A percentile compares a stretch with the other conserved stretches of the same genome.
Evolutionary conservation across 768 basidiomycete genomes (phyloP).

Genomic region (Kwoniella newhampshirensis): DNA sequence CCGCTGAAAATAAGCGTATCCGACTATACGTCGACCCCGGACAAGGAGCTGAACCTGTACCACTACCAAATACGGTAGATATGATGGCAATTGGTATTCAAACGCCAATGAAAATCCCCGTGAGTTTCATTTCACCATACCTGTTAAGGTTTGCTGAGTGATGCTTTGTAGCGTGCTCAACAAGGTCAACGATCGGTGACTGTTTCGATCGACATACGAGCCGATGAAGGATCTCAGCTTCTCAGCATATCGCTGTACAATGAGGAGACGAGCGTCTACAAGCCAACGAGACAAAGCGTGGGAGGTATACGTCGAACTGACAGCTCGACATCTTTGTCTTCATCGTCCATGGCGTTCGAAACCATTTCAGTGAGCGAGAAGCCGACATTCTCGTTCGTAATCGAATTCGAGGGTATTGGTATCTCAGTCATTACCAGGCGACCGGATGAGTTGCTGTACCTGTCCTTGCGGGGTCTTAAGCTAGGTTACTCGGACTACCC

Average conservation of each 20-base stretch:
- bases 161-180: constrained; percentile 21
- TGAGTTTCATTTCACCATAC: constrained; percentile 3
- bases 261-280: constrained; percentile 81
- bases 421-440: constrained; percentile 84
- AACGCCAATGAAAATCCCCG: constrained; percentile 68
- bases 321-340: constrained; percentile 64
- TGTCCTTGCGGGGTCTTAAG: constrained; percentile 72
- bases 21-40: constrained; percentile 62
- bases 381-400: constrained; percentile 64
- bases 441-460: constrained; percentile 84
- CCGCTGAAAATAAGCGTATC: constrained; percentile 76
- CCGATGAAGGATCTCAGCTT: constrained; percentile 79
- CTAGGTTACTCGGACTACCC: constrained; percentile 80
- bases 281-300: constrained; percentile 62
- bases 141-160: not conserved
- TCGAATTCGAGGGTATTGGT: constrained; percentile 87
- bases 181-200: constrained; percentile 60
- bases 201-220: constrained; percentile 88
- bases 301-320: constrained; percentile 61
- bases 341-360: constrained; percentile 68
- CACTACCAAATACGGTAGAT: constrained; percentile 68
- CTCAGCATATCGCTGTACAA: constrained; percentile 84
- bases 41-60: constrained; percentile 12
- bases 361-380: constrained; percentile 72
- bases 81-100: constrained; percentile 94